A percentile compares a stretch with the other conserved stretches of the same genome.
Evolutionary conservation across 129 eudicot genomes (phyloP).

Genomic region (Oenanthe sinensis): DNA sequence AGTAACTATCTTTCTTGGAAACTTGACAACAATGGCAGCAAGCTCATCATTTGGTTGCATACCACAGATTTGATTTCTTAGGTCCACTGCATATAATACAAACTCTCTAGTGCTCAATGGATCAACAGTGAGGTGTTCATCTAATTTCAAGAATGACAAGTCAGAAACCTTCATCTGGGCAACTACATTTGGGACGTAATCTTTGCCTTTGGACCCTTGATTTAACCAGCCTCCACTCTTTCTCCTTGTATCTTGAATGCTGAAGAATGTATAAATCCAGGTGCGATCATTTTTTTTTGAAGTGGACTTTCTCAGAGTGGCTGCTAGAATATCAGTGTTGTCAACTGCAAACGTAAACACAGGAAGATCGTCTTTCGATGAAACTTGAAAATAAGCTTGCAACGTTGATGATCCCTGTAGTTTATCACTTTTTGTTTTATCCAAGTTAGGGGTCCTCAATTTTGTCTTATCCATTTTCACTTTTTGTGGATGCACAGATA

Average conservation of each 20-base stretch:
- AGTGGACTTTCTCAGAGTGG: constrained; percentile 49
- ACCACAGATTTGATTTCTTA: constrained; percentile 33
- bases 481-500: constrained; percentile 4
- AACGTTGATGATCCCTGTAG: constrained; percentile 30
- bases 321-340: constrained; percentile 57
- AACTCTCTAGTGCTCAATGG: constrained; percentile 34
- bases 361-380: constrained; percentile 70
- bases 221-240: constrained; percentile 53
- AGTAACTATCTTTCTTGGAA: constrained; percentile 20
- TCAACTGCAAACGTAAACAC: constrained; percentile 80
- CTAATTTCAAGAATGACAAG: constrained; percentile 13
- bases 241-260: constrained; percentile 57
- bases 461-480: constrained; percentile 20
- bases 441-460: constrained; percentile 10
- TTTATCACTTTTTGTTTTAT: constrained; percentile 7
- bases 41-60: constrained; percentile 52
- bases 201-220: constrained; percentile 44
- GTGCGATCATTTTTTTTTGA: constrained; percentile 27
- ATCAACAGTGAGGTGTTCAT: background rate
- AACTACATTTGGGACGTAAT: constrained; percentile 47
- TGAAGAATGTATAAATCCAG: constrained; percentile 67
- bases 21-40: constrained; percentile 64
- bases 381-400: constrained; percentile 72
- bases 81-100: constrained; percentile 42
- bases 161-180: constrained; percentile 80